Evolutionary conservation across 768 basidiomycete species (phyloP), one percentile per base, ranked within the genome.

Genomic region (Lactifluus pinguis): DNA sequence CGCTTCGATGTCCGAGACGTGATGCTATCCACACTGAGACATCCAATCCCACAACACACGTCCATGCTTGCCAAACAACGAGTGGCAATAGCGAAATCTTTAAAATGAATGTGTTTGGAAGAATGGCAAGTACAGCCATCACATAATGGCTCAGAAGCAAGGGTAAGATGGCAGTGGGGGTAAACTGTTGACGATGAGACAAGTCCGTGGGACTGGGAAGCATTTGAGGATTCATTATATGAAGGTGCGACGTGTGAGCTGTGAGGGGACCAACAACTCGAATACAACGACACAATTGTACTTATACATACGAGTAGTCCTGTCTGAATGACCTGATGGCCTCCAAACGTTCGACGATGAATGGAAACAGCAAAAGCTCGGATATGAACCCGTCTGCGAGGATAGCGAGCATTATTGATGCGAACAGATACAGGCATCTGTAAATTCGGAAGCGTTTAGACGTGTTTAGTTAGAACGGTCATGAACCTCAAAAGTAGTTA

Each of bases 1-100:
- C 10, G 17, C 19, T 38, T n/a, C 34, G n/a, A 14, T 47, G 30
- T 9, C 49, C 34, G 14, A 55, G 25, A 10, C 11, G 25, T 29
- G 42, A 25, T 5, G 47, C 51, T 15, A 57, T 21, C 42, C 41
- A 41, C 21, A 2, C 15, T 5, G 53, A 53, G 29, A 48, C 21
- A 54, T 59, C 38, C 30, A 56, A 48, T 11, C 38, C 53, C n/a
- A 57, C 32, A 3, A 51, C 48, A 15, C 54, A 53, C 17, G 14
- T 8, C 49, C 47, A 59, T 14, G 47, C 57, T 14, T 45, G 44
- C 54, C 55, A 57, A 15, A 59, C 17, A 15, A 53, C 41, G 17
- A 56, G 15, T 14, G 61, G 64, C 17, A 62, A 17, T 17, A 61
- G 47, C 14, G 45, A 51, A 11, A 56, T 21, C 34, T 49, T 49